Evolutionary conservation across 1,284 basidiomycete species (phyloP).

Genomic region (Cutaneotrichosporon sp.): DNA sequence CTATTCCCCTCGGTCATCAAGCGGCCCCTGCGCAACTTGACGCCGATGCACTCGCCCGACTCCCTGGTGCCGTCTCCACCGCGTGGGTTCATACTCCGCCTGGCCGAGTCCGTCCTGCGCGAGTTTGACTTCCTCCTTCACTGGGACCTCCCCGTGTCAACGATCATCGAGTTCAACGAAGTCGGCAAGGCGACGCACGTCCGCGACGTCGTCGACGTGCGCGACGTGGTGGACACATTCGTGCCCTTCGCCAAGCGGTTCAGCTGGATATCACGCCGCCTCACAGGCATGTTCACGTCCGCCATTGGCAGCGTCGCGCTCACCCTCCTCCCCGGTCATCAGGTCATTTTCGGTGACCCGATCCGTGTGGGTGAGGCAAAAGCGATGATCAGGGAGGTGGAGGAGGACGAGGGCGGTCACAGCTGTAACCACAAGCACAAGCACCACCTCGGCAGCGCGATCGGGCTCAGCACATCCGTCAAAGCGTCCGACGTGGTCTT

Average conservation of each 20-base stretch:
- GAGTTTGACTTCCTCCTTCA: constrained; percentile 35
- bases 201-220: constrained; percentile 42
- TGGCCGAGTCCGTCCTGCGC: constrained; percentile 22
- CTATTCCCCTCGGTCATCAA: constrained; percentile 32
- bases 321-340: constrained; percentile 16
- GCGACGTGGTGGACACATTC: constrained; percentile 42
- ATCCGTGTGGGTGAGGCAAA: constrained; percentile 3
- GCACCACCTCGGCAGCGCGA: not conserved
- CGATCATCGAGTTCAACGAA: constrained; percentile 47
- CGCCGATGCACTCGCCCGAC: constrained; percentile 8
- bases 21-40: constrained; percentile 1
- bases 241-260: constrained; percentile 45
- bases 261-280: constrained; percentile 29
- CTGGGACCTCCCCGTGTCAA: constrained; percentile 42
- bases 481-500: not conserved
- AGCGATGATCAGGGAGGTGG: constrained; percentile 5
- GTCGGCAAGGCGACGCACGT: constrained; percentile 44
- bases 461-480: not conserved
- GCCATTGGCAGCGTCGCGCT: constrained; percentile 26
- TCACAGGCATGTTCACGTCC: constrained; percentile 32
- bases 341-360: constrained; percentile 14
- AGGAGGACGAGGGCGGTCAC: not conserved
- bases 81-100: constrained; percentile 19
- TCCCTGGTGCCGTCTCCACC: not conserved
- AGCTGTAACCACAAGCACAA: not conserved